Conservation (phyloP, 805 yeast species). For the Saturnispora galanensis region DNA sequence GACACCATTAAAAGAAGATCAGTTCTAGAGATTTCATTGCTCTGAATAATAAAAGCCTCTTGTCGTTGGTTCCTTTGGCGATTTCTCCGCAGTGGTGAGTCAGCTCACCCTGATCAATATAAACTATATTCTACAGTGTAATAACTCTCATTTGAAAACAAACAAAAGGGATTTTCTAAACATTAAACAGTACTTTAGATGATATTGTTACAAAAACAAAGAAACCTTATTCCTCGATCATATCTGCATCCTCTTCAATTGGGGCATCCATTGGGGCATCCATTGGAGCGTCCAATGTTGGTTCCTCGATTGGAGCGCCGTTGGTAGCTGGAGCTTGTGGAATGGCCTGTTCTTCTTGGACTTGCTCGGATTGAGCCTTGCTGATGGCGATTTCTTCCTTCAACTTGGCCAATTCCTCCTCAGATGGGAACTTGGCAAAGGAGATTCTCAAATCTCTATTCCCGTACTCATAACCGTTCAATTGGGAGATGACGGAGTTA, state of each 20-base stretch:
- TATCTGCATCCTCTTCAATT: slow-evolving; percentile 16
- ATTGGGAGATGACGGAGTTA: slow-evolving; percentile 60
- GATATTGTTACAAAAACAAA: neutral
- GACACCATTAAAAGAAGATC: neutral
- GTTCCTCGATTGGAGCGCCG: slow-evolving; percentile 1
- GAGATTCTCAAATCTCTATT: slow-evolving; percentile 61
- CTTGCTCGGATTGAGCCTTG: no score
- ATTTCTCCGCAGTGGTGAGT: no score
- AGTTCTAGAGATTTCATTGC: slow-evolving; percentile 1
- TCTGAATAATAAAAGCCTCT: neutral
- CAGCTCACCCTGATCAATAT: no score
- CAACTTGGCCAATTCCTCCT: slow-evolving; percentile 9
- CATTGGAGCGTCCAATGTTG: slow-evolving; percentile 1
- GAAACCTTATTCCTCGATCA: slow-evolving; percentile 17
- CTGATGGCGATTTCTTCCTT: slow-evolving; percentile 14
- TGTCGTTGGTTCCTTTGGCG: no score
- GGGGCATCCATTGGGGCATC: slow-evolving; percentile 1
- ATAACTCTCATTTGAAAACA: no score
- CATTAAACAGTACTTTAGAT: neutral
- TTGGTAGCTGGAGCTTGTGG: neutral
- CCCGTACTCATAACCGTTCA: slow-evolving; percentile 78
- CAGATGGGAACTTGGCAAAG: slow-evolving; percentile 39
- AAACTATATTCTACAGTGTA: no score
- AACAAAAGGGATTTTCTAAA: neutral
- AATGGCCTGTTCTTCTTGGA: neutral